Base-by-base conservation (phyloP, 2,329 filamentous ascomycete genomes). In the Trichoderma sp. region DNA sequence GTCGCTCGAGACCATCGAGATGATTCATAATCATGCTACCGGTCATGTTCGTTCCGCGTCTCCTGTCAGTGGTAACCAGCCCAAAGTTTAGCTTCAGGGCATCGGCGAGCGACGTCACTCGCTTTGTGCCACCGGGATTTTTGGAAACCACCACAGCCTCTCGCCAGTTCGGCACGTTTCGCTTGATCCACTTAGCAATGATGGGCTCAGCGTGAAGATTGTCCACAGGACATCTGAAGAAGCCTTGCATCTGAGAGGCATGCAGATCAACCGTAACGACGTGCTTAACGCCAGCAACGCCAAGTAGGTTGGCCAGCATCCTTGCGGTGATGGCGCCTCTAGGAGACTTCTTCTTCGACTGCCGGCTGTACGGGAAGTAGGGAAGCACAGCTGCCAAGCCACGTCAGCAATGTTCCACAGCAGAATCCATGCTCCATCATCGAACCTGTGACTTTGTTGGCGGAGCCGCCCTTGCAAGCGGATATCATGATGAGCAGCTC, bases 401-500 rank as follows among this genome's bases (percentile, higher is more conserved):
- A 27, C 62, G 66, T 71, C 47, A 70, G 69, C 40, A 55, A 62
- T 16, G 24, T 52, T n/a, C 5, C 33, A 55, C 35, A 56, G 31
- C 59, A 67, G 53, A 57, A 21, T 55, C 7, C 29, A 21, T 55
- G 33, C 21, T 35, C 19, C 37, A 21, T 31, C 27, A 81, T 87
- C 75, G 85, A 64, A 97, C 95, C 95, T 75, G 95, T 98, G 78
- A 98, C 92, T 77, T 96, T 97, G 84, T 94, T 97, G 72, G 96
- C 93, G 67, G 96, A 98, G 73, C 95, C 96, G 77, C 96, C 94
- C 82, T 97, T 98, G 87, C 96, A 99, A 74, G 96, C 96, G 73
- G 93, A 96, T 76, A 98, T 97, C 93, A 99, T 97, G 81, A 99
- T 98, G 78, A 99, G 88, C 78, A 99, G 87, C 86, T 99, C 96